phyloP scores from a whole-genome alignment of 257 asterid genomes.

The Gentiana dahurica region DNA sequence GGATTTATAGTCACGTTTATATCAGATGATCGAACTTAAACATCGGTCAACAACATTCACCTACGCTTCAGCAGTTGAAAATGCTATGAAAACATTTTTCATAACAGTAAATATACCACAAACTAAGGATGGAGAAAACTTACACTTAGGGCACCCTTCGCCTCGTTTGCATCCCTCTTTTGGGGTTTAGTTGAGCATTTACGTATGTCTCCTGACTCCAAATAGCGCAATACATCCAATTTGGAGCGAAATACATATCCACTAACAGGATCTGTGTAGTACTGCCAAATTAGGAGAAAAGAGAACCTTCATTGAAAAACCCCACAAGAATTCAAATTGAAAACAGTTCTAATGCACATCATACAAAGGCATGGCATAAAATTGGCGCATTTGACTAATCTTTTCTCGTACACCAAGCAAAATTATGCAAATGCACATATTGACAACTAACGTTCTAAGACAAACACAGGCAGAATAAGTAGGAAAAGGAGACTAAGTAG shows the following conservation, averaged over 20 bases:
- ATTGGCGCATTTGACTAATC: background rate
- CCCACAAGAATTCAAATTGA: background rate
- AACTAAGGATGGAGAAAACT: slow-evolving; percentile 15
- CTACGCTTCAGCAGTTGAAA: no score
- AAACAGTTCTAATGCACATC: no score
- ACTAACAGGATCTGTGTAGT: slow-evolving; percentile 44
- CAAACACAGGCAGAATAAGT: background rate
- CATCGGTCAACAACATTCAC: no score
- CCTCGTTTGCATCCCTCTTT: slow-evolving; percentile 21
- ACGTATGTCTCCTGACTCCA: slow-evolving; percentile 38
- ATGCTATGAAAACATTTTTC: no score
- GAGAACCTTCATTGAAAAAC: background rate
- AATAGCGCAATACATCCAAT: slow-evolving; percentile 50
- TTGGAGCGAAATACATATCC: slow-evolving; percentile 57
- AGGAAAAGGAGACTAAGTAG: background rate
- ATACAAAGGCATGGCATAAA: background rate
- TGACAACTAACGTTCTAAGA: background rate
- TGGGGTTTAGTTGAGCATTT: slow-evolving; percentile 38
- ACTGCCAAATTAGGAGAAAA: slow-evolving; percentile 31
- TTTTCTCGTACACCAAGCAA: background rate
- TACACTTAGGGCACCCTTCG: slow-evolving; percentile 7
- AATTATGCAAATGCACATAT: background rate
- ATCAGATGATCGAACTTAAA: no score
- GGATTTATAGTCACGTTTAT: no score
- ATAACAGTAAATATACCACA: no score